These are phyloP conservation scores for Talaromyces sp. DNA, from an alignment of 2,329 filamentous ascomycete species.

Conservation along the genomic window DNA sequence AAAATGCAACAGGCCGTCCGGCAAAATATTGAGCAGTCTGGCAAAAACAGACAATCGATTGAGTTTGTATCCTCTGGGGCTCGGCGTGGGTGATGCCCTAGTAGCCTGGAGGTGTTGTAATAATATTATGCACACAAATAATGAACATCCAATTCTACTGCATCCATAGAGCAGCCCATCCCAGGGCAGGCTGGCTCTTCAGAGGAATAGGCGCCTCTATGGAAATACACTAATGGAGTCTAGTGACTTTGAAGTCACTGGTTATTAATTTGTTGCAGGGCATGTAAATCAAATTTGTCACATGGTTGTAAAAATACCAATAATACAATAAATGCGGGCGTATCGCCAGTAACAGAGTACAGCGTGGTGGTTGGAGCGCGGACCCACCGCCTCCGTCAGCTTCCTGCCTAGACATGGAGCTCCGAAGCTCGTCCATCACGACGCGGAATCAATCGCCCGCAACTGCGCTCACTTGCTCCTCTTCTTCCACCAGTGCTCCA, in stretches of 20 bases:
- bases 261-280: not conserved
- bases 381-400: conserved; percentile 14
- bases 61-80: conserved; percentile 32
- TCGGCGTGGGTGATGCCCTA: not conserved
- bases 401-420: conserved; percentile 11
- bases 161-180: too few species aligned
- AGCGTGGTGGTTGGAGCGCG: conserved; percentile 1
- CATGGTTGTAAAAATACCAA: not conserved
- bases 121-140: too few species aligned
- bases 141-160: too few species aligned
- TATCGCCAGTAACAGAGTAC: conserved; percentile 13
- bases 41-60: conserved; percentile 34
- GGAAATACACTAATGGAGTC: too few species aligned
- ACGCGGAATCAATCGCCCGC: not conserved
- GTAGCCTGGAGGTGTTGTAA: too few species aligned
- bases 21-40: conserved; percentile 26
- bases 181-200: too few species aligned
- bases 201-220: too few species aligned
- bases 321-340: not conserved
- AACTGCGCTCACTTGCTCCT: not conserved
- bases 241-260: too few species aligned
- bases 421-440: conserved; percentile 6
- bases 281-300: not conserved
- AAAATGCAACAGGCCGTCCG: conserved; percentile 37
- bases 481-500: not conserved